These are phyloP conservation scores for Phyllosticta citriasiana DNA, from an alignment of 2,329 filamentous ascomycete genomes.

Conservation along the genomic window DNA sequence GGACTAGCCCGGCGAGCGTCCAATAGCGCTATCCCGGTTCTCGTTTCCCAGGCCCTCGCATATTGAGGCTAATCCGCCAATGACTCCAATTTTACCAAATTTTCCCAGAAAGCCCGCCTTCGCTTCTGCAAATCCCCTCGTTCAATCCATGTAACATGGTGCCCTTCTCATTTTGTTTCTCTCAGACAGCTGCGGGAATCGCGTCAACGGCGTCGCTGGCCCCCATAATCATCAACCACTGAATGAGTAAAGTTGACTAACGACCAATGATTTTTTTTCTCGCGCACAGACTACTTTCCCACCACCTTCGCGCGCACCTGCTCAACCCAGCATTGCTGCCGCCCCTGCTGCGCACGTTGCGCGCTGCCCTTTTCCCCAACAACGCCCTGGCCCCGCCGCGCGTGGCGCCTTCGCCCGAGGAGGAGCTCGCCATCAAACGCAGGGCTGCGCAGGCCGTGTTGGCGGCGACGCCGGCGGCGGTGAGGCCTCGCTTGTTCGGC, in stretches of 20 bases:
- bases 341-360: slow-evolving; percentile 53
- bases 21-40: not conserved
- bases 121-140: not conserved
- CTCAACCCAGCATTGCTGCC: slow-evolving; percentile 36
- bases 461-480: slow-evolving; percentile 35
- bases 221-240: not conserved
- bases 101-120: not conserved
- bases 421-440: slow-evolving; percentile 52
- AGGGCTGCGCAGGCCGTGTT: slow-evolving; percentile 54
- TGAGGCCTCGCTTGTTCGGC: slow-evolving; percentile 26
- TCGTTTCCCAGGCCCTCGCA: not conserved
- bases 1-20: not conserved
- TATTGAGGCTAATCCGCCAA: not conserved
- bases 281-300: slow-evolving; percentile 35
- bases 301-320: slow-evolving; percentile 32
- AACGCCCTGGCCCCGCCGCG: slow-evolving; percentile 61
- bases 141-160: not conserved
- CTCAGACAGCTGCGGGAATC: not conserved
- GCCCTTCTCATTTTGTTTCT: not conserved
- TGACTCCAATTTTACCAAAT: not conserved
- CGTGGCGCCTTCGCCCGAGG: slow-evolving; percentile 48
- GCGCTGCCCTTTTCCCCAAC: slow-evolving; percentile 76
- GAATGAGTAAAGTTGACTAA: not conserved
- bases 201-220: not conserved
- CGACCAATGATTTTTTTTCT: slow-evolving; percentile 15